Evolutionary conservation across 2,329 filamentous ascomycete genomes (phyloP).

Genomic region (Arachnomyces sp.): DNA sequence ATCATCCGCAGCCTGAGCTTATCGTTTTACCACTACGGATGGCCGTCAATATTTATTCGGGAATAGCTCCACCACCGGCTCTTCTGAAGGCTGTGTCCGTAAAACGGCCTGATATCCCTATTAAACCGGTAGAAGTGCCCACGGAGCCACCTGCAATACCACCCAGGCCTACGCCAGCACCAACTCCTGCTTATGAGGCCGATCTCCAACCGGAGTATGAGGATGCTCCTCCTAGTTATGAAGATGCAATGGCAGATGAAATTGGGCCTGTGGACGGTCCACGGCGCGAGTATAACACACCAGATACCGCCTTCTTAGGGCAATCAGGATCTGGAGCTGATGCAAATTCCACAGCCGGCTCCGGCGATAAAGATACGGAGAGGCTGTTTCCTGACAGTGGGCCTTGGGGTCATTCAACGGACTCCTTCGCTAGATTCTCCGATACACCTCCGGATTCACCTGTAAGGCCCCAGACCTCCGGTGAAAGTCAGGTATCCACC

Average conservation of each 20-base stretch:
- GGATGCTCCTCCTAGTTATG: constrained; percentile 88
- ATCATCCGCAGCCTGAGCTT: constrained; percentile 52
- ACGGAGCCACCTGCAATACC: constrained; percentile 31
- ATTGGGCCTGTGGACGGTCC: constrained; percentile 65
- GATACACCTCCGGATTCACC: background rate
- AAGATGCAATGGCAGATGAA: constrained; percentile 78
- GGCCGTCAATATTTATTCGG: constrained; percentile 74
- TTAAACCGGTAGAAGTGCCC: constrained; percentile 19
- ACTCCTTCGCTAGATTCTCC: constrained; percentile 33
- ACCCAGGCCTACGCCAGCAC: constrained; percentile 26
- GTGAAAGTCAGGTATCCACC: background rate
- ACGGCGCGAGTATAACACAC: constrained; percentile 45
- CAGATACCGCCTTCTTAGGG: constrained; percentile 25
- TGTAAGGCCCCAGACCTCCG: background rate
- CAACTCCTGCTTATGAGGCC: constrained; percentile 17
- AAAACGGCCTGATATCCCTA: constrained; percentile 17
- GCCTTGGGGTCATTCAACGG: constrained; percentile 19
- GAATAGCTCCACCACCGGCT: constrained; percentile 69
- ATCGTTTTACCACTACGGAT: constrained; percentile 73
- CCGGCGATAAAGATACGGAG: constrained; percentile 22
- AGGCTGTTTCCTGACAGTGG: constrained; percentile 15
- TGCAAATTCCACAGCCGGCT: constrained; percentile 26
- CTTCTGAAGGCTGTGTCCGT: constrained; percentile 59
- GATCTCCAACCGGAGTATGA: constrained; percentile 33
- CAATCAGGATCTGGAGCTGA: constrained; percentile 30